Evolutionary conservation across 208 protist species (phyloP), one percentile per base, ranked within the genome.

Genomic region (Trypanosoma mega): DNA sequence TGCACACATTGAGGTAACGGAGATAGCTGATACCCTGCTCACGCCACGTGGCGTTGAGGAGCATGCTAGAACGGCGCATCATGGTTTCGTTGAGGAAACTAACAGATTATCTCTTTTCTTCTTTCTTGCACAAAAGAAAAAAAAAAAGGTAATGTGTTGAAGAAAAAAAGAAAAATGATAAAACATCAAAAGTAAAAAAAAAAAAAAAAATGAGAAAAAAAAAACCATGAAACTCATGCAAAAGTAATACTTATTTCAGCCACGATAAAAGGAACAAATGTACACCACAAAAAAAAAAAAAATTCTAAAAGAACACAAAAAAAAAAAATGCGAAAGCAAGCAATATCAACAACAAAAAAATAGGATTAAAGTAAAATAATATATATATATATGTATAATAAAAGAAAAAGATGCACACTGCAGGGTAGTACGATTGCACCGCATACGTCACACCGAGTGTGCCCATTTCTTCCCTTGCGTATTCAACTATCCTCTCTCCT

Each of bases 11-110:
- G 3, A 96, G 80, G 68, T 96, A 96, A 68, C 92, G 89, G 39
- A 96, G 50, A 74, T 96, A 96, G 60, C 79, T 92, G 66, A 96
- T 90, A 45, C 89, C 89, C 58, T 94, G 83, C 54, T 92, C 83
- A 47, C 90, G 75, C 90, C 90, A 96, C 64, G 29, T 73, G n/a
- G 41, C 21, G 49, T 64, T 89, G 48, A 90, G 65, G 46, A 74
- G 30, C 24, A 53, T 23, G 30, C 51, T 49, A 44, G 82, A 76
- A 57, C 85, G 85, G 53, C 85, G 84, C 48, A 95, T 53, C 76
- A 90, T 90, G 21, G 23, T 61, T 33, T 53, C 53, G 33, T 31
- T 27, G 47, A 16, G 30, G 5, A n/a, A 23, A 39, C n/a, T 36
- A 46, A 39, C 12, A 31, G 4, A 14, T 33, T n/a, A 23, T 23